phyloP scores from a whole-genome alignment of 208 protist species.

The Leishmania aethiopica region DNA sequence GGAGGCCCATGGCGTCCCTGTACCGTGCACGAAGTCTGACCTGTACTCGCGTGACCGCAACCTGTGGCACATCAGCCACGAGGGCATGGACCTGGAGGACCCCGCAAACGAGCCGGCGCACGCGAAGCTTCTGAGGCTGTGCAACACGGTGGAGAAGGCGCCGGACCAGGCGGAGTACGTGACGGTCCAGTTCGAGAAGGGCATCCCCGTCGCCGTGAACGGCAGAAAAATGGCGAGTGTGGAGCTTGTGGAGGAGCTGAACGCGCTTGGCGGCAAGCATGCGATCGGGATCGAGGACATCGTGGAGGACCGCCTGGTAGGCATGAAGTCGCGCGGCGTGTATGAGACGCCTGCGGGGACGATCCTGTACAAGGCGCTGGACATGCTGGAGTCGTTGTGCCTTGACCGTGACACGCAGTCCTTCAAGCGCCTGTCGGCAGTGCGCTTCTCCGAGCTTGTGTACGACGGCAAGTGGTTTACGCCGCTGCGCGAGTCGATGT shows the following conservation, averaged over 20 bases:
- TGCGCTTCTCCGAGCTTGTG: slow-evolving; percentile 38
- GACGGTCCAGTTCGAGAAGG: slow-evolving; percentile 30
- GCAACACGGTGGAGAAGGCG: slow-evolving; percentile 4
- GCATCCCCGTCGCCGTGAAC: slow-evolving; percentile 28
- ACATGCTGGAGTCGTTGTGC: slow-evolving; percentile 30
- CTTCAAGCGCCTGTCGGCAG: slow-evolving; percentile 38
- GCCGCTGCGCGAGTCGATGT: slow-evolving; percentile 28
- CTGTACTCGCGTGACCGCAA: slow-evolving; percentile 36
- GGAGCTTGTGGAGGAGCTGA: slow-evolving; percentile 34
- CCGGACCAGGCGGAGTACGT: slow-evolving; percentile 30
- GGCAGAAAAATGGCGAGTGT: slow-evolving; percentile 19
- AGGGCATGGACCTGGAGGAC: slow-evolving; percentile 37
- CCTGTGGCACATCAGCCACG: slow-evolving; percentile 41
- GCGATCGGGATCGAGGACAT: slow-evolving; percentile 39
- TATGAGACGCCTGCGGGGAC: slow-evolving; percentile 37
- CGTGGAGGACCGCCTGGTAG: slow-evolving; percentile 37
- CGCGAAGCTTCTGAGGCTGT: slow-evolving; percentile 26
- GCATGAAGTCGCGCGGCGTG: slow-evolving; percentile 41
- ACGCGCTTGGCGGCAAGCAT: slow-evolving; percentile 29
- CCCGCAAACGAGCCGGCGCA: slow-evolving; percentile 31
- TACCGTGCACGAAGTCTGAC: slow-evolving; percentile 35
- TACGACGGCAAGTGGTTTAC: slow-evolving; percentile 45
- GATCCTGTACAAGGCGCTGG: slow-evolving; percentile 37
- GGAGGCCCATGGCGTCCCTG: slow-evolving; percentile 36
- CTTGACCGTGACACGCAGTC: slow-evolving; percentile 37